phyloP scores from a whole-genome alignment of 192 early-diverging fungal genomes.

The Ambispora gerdemannii region DNA sequence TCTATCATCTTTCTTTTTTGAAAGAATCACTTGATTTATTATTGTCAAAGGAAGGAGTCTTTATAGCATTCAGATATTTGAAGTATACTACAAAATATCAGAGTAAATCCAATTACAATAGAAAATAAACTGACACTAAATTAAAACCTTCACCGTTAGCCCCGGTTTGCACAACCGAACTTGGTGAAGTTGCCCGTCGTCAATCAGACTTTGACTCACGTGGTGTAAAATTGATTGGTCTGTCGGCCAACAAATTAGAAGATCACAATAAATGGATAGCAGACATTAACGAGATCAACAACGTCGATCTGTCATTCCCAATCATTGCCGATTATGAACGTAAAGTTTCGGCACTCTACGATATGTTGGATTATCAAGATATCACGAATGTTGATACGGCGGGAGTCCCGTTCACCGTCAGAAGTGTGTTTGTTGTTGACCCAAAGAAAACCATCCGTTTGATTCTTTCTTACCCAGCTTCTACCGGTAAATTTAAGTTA shows the following conservation, averaged over 20 bases:
- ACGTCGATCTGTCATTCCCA: constrained; percentile 76
- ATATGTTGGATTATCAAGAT: constrained; percentile 97
- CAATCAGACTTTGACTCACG: constrained; percentile 72
- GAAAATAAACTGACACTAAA: no score
- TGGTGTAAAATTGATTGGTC: constrained; percentile 87
- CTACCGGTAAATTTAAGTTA: constrained; percentile 42
- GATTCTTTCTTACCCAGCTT: constrained; percentile 91
- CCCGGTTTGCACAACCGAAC: constrained; percentile 95
- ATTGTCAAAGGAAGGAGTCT: no score
- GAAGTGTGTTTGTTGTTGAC: constrained; percentile 95
- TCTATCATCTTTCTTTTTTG: no score
- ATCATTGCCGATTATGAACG: constrained; percentile 93
- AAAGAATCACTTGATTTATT: no score
- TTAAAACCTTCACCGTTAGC: constrained; percentile 36
- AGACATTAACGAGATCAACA: constrained; percentile 91
- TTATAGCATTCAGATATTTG: no score
- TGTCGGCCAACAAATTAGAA: constrained; percentile 83
- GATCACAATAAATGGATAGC: constrained; percentile 85
- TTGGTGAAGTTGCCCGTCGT: constrained; percentile 87
- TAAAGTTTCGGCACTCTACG: constrained; percentile 84
- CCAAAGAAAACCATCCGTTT: constrained; percentile 86
- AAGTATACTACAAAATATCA: no score
- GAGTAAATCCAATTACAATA: no score
- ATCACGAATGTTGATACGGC: constrained; percentile 80
- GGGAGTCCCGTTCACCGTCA: constrained; percentile 93